Percentiles rank a stretch among this genome's conserved stretches.
These are phyloP conservation scores for Primulina tabacum DNA, from an alignment of 257 asterid genomes.

Conservation along the genomic window DNA sequence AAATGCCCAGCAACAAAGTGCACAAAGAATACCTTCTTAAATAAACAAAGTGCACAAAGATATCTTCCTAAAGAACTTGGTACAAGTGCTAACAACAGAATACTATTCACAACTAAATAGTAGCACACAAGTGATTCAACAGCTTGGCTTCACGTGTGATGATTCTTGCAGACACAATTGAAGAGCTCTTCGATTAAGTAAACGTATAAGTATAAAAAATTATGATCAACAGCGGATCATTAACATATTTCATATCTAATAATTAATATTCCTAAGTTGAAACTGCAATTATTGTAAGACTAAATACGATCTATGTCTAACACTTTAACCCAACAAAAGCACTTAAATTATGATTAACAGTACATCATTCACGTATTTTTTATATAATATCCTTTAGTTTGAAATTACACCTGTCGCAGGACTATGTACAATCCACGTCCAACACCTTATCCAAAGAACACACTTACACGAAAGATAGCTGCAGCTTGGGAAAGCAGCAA, in stretches of 20 bases:
- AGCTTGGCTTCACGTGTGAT: no score
- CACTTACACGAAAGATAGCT: slow-evolving; percentile 86
- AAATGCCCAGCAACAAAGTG: background rate
- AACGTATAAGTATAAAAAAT: background rate
- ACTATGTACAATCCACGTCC: background rate
- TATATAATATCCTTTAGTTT: background rate
- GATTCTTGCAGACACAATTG: background rate
- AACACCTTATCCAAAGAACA: slow-evolving; percentile 9
- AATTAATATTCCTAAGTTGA: background rate
- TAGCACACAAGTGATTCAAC: background rate
- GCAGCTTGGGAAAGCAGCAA: slow-evolving; percentile 88
- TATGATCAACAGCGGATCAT: background rate
- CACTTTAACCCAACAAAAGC: slow-evolving; percentile 4
- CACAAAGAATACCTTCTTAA: background rate
- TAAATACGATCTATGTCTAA: background rate
- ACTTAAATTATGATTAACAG: slow-evolving; percentile 28
- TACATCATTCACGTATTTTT: no score
- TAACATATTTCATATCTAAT: background rate
- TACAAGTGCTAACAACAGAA: background rate
- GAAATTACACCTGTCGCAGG: background rate
- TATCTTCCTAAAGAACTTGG: background rate
- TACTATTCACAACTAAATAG: background rate
- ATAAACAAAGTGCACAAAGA: background rate
- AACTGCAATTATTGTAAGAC: background rate
- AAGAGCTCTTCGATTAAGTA: background rate